Evolutionary conservation across 257 asterid species (phyloP), one percentile per base, ranked within the genome.

Genomic region (Ophiorrhiza pumila): DNA sequence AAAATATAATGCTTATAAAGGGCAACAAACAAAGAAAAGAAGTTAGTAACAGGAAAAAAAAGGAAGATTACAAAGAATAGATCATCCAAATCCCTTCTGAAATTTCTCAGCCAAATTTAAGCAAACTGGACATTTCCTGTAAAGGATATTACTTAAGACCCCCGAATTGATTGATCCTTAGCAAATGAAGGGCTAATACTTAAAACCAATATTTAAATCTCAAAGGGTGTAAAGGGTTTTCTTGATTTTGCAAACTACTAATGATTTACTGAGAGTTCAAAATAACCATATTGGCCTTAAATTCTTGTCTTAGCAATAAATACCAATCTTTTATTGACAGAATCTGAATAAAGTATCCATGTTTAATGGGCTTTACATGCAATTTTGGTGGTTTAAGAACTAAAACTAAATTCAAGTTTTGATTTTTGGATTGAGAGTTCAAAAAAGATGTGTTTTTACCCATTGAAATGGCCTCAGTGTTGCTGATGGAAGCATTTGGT

Each of bases 191-290:
- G 71, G 62, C 50, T 71, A 18, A 84, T 60, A 77, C 81, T 79
- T 50, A 79, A 78, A 80, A 85, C 76, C 98, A 97, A 91, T 63
- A 85, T 79, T 71, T 85, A 94, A 94, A 88, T 77, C 97, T 84
- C 83, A 91, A 77, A 60, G 81, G 71, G 73, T 74, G 82, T 56
- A 91, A 42, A 68, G 86, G 86, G 76, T 82, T 87, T 74, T 91
- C 96, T 69, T 85, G 97, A 73, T 94, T 89, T 80, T 89, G 97
- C 85, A 90, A 70, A 75, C 89, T 66, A 69, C 97, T 89, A 76
- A 86, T 83, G 43, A 86, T 79, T 65, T 50, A 46, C 69, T 72
- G 92, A 13, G 83, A 60, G 76, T 71, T 84, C 83, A 91, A 80
- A 69, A 35, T 70, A 27, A 80, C 70, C 75, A 83, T 78, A 37